These are phyloP conservation scores for Cyberlindnera xylosilytica DNA, from an alignment of 805 yeast genomes.

Conservation along the genomic window DNA sequence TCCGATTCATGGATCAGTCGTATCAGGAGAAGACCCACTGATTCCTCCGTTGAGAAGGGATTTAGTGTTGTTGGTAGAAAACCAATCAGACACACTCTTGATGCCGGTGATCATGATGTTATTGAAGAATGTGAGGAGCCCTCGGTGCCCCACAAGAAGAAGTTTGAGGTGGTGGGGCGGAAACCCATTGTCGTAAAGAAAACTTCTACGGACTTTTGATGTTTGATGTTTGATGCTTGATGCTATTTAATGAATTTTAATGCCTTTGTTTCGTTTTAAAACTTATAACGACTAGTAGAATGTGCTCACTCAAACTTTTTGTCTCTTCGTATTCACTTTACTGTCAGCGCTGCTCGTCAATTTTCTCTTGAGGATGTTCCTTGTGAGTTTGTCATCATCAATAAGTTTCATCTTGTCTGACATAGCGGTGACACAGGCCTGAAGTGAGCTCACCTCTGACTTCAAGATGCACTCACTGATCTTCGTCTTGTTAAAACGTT, in stretches of 20 bases:
- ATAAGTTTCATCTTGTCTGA: conserved; percentile 38
- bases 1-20: conserved; percentile 3
- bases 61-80: conserved; percentile 12
- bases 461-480: conserved; percentile 56
- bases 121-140: not conserved
- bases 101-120: too few species aligned
- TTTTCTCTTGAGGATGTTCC: conserved; percentile 56
- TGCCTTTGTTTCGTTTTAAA: not conserved
- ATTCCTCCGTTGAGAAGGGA: conserved; percentile 2
- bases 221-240: too few species aligned
- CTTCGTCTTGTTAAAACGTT: conserved; percentile 23
- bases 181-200: too few species aligned
- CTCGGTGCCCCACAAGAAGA: too few species aligned
- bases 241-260: not conserved
- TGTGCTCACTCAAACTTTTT: conserved; percentile 11
- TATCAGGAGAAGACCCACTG: conserved; percentile 3
- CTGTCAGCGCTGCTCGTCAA: conserved; percentile 21
- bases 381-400: conserved; percentile 56
- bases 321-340: conserved; percentile 29
- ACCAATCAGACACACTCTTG: not conserved
- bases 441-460: conserved; percentile 53
- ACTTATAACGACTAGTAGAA: too few species aligned
- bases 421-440: conserved; percentile 32
- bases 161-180: too few species aligned
- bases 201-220: too few species aligned